A percentile compares a stretch with the other conserved stretches of the same genome.
phyloP scores from a whole-genome alignment of 2,329 filamentous ascomycete species.

The Daldinia sp. region DNA sequence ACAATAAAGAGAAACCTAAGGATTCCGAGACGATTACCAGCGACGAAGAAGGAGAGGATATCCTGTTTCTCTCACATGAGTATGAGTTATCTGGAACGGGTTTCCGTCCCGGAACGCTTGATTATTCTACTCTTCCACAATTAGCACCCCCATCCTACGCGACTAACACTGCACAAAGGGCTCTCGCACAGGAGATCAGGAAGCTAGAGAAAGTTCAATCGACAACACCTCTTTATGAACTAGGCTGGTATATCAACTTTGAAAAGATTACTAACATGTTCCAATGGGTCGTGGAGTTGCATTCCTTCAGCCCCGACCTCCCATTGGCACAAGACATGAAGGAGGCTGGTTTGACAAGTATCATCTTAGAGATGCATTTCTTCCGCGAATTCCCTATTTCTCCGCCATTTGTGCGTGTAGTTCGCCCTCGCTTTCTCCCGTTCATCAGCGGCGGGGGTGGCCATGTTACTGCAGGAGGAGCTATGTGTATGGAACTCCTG shows the following conservation, averaged over 20 bases:
- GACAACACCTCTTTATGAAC: conserved; percentile 64
- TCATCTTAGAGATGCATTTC: conserved; percentile 86
- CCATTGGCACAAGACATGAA: conserved; percentile 81
- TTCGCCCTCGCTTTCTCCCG: conserved; percentile 79
- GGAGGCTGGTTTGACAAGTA: conserved; percentile 64
- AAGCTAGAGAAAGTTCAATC: conserved; percentile 71
- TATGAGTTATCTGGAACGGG: conserved; percentile 43
- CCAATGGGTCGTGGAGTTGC: conserved; percentile 91
- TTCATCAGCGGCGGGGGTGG: conserved; percentile 80
- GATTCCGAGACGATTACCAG: conserved; percentile 53
- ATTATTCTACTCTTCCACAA: conserved; percentile 67
- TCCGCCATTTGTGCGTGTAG: conserved; percentile 85
- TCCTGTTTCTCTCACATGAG: conserved; percentile 48
- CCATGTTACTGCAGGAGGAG: conserved; percentile 84
- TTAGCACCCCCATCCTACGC: conserved; percentile 74
- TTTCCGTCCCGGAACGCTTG: conserved; percentile 73
- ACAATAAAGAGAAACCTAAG: neutral
- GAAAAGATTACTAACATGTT: conserved; percentile 76
- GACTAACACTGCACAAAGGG: conserved; percentile 65
- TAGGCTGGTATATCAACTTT: conserved; percentile 86
- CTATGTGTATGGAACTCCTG: conserved; percentile 84
- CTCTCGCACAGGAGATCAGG: conserved; percentile 71
- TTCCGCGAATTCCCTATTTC: conserved; percentile 76
- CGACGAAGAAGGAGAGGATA: conserved; percentile 53
- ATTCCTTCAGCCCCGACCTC: conserved; percentile 76